Evolutionary conservation across 148 eudicot species (phyloP).

Genomic region (Persicaria maculosa): DNA sequence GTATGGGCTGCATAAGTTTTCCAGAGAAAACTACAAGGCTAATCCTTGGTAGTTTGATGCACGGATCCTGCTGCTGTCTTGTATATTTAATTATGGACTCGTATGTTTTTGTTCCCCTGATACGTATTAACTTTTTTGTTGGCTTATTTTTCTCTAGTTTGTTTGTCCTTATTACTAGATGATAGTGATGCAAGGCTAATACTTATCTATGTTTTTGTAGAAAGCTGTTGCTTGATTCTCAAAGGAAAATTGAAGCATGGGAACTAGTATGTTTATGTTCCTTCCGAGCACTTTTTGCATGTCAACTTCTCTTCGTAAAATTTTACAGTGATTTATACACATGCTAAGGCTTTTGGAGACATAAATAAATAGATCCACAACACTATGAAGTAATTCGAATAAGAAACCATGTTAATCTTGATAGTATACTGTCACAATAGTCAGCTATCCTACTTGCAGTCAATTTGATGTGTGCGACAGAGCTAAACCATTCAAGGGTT

Average conservation of each 20-base stretch:
- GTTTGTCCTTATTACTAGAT: not conserved
- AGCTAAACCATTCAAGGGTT: not conserved
- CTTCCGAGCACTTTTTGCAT: not conserved
- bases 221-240: constrained; percentile 36
- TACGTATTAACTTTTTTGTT: not conserved
- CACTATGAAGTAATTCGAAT: too few relatives aligned
- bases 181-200: not conserved
- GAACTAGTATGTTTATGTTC: constrained; percentile 53
- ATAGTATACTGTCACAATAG: too few relatives aligned
- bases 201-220: constrained; percentile 31
- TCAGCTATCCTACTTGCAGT: too few relatives aligned
- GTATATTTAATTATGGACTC: not conserved
- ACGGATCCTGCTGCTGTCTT: not conserved
- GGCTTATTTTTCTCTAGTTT: not conserved
- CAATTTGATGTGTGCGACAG: not conserved
- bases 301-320: not conserved
- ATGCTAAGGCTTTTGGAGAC: too few relatives aligned
- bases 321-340: too few relatives aligned
- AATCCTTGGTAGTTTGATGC: not conserved
- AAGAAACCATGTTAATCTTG: too few relatives aligned
- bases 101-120: not conserved
- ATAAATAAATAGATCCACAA: too few relatives aligned
- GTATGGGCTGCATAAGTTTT: not conserved
- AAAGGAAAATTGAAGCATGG: constrained; percentile 66
- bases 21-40: not conserved